Base-by-base conservation (phyloP, 805 yeast species). In the Kodamaea leandrae region DNA sequence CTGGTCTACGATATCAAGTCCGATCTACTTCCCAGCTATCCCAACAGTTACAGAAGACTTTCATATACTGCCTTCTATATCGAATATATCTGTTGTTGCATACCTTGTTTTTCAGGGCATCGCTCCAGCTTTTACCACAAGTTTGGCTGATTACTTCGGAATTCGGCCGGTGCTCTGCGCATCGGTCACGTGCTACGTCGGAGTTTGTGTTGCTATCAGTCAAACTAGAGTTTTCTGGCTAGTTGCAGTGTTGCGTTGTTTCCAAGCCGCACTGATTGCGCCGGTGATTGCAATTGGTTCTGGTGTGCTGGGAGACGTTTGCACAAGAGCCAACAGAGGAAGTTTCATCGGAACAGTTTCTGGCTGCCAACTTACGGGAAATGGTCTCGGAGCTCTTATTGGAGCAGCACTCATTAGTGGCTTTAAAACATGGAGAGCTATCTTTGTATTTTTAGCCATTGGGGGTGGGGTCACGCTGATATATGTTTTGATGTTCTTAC, bases 11-110 rank as follows among this genome's bases (percentile, higher is more conserved):
- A 65, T 84, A 2, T 79, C 90, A 0, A 77, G 83, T 49, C 86
- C 95, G 0, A 85, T 87, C 10, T 88, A 84, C 57, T 83, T 86
- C 60, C 95, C 95, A 0, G 89, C 89, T 0, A 60, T 89, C 13
- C 77, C 82, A 0, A 67, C 74, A 4, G 63, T 89, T 7, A 76
- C 80, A 37, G 48, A 55, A 0, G 62, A 77, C 20, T 86, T 89
- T 50, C 39, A 71, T 32, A 74, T 82, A 3, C 52, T 79, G 2
- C 77, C 77, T 36, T 82, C 80, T 37, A 61, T 71, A 39, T 77
- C 81, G 41, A 85, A 88, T 54, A 51, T 85, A n/a, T 78, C 95
- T 0, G 83, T 89, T 23, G 89, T 88, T 1, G 80, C 86, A 0
- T 88, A 87, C 52, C 72, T 85, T 37, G 54, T 86, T 7, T 74